Evolutionary conservation across 257 asterid genomes (phyloP).

Genomic region (Forsythia suspensa): DNA sequence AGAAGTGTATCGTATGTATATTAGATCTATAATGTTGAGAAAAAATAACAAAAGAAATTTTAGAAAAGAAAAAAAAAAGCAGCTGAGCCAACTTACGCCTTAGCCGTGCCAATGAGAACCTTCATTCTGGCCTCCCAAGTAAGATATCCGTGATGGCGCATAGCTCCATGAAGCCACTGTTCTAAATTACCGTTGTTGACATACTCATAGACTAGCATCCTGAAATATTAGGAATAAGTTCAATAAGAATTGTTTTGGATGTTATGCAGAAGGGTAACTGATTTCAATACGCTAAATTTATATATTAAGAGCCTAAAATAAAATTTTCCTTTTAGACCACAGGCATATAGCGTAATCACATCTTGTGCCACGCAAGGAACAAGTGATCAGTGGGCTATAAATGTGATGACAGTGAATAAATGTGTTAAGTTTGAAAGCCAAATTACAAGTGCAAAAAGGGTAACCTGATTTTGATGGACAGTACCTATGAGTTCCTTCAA

Average conservation of each 20-base stretch:
- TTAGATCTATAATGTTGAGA: not conserved
- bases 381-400: not conserved
- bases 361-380: not conserved
- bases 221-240: constrained; percentile 3
- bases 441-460: not conserved
- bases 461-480: not conserved
- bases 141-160: constrained; percentile 30
- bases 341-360: not conserved
- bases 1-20: not conserved
- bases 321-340: not conserved
- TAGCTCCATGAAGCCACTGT: constrained; percentile 42
- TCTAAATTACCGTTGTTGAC: constrained; percentile 38
- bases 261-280: not conserved
- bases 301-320: not conserved
- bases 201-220: constrained; percentile 43
- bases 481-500: constrained; percentile 39
- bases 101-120: constrained; percentile 34
- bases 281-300: not conserved
- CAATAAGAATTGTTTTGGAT: not conserved
- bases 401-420: not conserved
- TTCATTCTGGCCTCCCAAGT: constrained; percentile 38
- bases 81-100: constrained; percentile 23
- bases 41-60: not conserved
- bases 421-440: not conserved
- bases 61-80: not conserved